phyloP scores from a whole-genome alignment of 2,329 filamentous ascomycete genomes.

The Ophiostoma perfectum region DNA sequence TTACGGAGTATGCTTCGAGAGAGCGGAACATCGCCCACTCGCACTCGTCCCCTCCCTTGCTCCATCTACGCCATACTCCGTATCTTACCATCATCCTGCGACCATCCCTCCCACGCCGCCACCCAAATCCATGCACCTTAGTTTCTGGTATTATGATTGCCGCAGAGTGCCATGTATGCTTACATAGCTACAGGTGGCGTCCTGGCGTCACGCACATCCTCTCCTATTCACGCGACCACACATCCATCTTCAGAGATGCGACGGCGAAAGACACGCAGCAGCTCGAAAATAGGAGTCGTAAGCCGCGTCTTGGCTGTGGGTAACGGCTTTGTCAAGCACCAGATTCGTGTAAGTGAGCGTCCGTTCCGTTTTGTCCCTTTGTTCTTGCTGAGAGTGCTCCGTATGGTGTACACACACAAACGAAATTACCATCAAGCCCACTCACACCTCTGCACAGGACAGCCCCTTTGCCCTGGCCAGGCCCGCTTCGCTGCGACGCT shows the following conservation, averaged over 20 bases:
- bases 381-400: neutral
- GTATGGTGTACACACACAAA: neutral
- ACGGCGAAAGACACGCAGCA: too few relatives aligned
- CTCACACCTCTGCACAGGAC: neutral
- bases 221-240: neutral
- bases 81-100: neutral
- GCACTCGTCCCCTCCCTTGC: neutral
- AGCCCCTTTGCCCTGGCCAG: neutral
- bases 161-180: neutral
- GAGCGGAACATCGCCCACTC: too few relatives aligned
- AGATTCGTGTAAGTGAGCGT: too few relatives aligned
- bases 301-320: too few relatives aligned
- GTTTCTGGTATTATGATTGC: neutral
- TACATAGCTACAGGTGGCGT: too few relatives aligned
- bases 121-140: neutral
- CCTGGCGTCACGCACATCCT: neutral
- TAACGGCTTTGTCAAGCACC: too few relatives aligned
- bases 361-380: neutral
- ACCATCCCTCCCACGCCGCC: too few relatives aligned
- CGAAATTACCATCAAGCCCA: constrained; percentile 1
- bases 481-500: constrained; percentile 9
- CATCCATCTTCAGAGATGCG: neutral
- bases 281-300: too few relatives aligned
- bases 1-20: too few relatives aligned
- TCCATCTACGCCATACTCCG: neutral